Evolutionary conservation across 192 early-diverging fungal genomes (phyloP).

Genomic region (Backusella tuberculispora): DNA sequence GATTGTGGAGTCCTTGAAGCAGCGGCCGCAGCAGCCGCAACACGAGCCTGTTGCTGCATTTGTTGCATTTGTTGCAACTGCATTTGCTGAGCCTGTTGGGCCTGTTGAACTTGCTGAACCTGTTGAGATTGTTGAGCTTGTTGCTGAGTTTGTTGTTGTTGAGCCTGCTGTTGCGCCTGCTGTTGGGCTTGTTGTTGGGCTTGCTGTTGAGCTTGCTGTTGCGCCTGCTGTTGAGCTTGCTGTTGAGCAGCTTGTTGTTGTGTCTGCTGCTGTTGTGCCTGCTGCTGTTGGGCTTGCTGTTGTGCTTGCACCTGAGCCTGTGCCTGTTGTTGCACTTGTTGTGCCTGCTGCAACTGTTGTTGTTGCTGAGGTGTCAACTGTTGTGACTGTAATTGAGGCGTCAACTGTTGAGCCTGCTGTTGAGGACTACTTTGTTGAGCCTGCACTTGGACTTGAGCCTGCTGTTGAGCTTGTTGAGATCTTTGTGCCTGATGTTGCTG

Average conservation of each 20-base stretch:
- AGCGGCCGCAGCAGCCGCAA: background rate
- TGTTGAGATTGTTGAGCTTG: background rate
- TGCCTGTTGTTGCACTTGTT: background rate
- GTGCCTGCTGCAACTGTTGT: constrained; percentile 7
- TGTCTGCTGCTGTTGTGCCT: background rate
- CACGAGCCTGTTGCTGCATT: background rate
- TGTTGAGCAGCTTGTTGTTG: background rate
- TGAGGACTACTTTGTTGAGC: constrained; percentile 18
- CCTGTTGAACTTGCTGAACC: background rate
- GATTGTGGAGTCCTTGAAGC: constrained; percentile 8
- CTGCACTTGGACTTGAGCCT: constrained; percentile 10
- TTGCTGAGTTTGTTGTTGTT: background rate
- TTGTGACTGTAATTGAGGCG: constrained; percentile 31
- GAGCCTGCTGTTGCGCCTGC: background rate
- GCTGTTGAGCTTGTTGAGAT: constrained; percentile 14
- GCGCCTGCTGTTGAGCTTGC: background rate
- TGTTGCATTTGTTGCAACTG: constrained; percentile 20
- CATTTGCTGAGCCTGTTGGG: background rate
- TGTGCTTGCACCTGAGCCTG: background rate
- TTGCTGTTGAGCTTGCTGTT: background rate
- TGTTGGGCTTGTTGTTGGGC: background rate
- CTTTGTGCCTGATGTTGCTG: constrained; percentile 15
- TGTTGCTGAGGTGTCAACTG: background rate
- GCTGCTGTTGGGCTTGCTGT: background rate
- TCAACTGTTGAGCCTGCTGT: constrained; percentile 15